Evolutionary conservation across 768 basidiomycete genomes (phyloP).

Genomic region (Hericium alpestre): DNA sequence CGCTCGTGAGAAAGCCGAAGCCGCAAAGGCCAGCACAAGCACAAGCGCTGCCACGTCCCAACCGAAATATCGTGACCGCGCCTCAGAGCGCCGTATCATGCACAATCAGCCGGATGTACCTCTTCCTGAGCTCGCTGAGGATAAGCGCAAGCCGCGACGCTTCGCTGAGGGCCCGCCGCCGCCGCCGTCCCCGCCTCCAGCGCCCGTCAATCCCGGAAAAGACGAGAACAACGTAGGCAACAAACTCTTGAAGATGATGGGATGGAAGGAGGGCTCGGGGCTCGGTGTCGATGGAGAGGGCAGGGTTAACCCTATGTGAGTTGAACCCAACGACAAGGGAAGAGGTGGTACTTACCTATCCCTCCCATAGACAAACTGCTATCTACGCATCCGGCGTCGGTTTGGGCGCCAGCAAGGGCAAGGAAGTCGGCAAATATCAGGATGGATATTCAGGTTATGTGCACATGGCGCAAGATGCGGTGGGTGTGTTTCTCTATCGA

Average conservation of each 20-base stretch:
- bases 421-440: conserved; percentile 63
- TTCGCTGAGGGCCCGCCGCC: conserved; percentile 52
- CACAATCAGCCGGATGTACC: conserved; percentile 91
- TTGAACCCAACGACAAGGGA: not conserved
- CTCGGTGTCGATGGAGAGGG: conserved; percentile 78
- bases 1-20: conserved; percentile 56
- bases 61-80: conserved; percentile 88
- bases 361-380: conserved; percentile 52
- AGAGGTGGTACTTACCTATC: not conserved
- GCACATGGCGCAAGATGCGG: conserved; percentile 62
- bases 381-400: conserved; percentile 85
- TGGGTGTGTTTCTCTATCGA: conserved; percentile 21
- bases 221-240: conserved; percentile 87
- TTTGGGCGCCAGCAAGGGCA: conserved; percentile 86
- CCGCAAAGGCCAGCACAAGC: conserved; percentile 28
- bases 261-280: conserved; percentile 87
- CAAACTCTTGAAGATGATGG: conserved; percentile 94
- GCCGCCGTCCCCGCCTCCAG: conserved; percentile 51
- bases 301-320: conserved; percentile 79
- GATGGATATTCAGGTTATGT: conserved; percentile 65
- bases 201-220: conserved; percentile 58
- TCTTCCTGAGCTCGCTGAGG: conserved; percentile 39
- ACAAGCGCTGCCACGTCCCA: conserved; percentile 25
- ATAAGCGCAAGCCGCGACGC: conserved; percentile 31
- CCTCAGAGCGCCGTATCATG: conserved; percentile 79